Percentiles rank a stretch among this genome's conserved stretches.
These are phyloP conservation scores for Tricholoma saponaceum DNA, from an alignment of 768 basidiomycete genomes.

Conservation along the genomic window DNA sequence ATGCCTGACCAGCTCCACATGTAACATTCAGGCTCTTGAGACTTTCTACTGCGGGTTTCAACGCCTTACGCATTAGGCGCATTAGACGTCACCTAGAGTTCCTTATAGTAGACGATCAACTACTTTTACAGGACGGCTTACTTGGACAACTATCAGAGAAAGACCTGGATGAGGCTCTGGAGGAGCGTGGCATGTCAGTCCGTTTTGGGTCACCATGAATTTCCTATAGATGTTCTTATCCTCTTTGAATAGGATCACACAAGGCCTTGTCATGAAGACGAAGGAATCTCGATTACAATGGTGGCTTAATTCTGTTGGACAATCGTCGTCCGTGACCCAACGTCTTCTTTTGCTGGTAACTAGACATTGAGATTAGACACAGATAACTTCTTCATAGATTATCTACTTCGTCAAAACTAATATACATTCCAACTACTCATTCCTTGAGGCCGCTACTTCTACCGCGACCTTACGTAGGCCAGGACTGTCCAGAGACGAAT, in stretches of 20 bases:
- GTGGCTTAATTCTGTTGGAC: constrained; percentile 57
- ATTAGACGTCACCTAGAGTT: constrained; percentile 39
- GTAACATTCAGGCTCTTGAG: constrained; percentile 29
- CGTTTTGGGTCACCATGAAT: background rate
- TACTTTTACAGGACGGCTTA: constrained; percentile 49
- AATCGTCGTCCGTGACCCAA: constrained; percentile 32
- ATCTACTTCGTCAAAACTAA: constrained; percentile 8
- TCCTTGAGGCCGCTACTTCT: too few relatives aligned
- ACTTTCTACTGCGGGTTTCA: constrained; percentile 40
- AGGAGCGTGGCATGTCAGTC: constrained; percentile 77
- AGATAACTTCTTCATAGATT: constrained; percentile 12
- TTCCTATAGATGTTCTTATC: background rate
- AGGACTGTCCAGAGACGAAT: constrained; percentile 53
- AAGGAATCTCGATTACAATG: constrained; percentile 50
- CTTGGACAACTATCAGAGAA: constrained; percentile 41
- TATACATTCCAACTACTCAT: constrained; percentile 8
- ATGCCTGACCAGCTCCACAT: constrained; percentile 1
- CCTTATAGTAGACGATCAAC: constrained; percentile 58
- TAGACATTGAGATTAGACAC: constrained; percentile 17
- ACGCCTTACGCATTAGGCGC: constrained; percentile 39
- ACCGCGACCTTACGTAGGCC: constrained; percentile 39
- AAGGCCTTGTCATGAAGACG: constrained; percentile 33
- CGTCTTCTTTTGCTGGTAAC: constrained; percentile 47
- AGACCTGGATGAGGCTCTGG: constrained; percentile 62
- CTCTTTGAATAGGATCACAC: constrained; percentile 28